Evolutionary conservation across 2,329 filamentous ascomycete species (phyloP).

Genomic region (Colletotrichum sp.): DNA sequence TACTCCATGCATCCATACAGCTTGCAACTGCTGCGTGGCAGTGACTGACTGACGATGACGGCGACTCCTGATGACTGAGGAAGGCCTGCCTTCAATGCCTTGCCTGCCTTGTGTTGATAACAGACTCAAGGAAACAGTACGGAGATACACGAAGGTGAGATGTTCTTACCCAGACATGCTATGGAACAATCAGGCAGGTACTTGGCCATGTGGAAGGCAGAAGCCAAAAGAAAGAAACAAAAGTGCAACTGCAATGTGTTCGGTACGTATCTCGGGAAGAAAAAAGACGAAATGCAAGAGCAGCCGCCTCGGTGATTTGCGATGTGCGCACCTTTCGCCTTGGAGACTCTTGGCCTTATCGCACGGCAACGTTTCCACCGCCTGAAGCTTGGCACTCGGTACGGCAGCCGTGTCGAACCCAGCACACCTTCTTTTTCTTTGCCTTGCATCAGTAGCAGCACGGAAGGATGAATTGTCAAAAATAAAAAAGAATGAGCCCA

Average conservation of each 20-base stretch:
- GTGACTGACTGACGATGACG: not conserved
- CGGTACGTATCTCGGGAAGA: not conserved
- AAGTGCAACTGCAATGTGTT: not conserved
- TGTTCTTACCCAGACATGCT: not conserved
- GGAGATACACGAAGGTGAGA: not conserved
- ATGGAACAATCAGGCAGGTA: not conserved
- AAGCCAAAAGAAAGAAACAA: not conserved
- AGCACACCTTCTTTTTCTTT: not conserved
- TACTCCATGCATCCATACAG: not conserved
- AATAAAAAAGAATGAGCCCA: not conserved
- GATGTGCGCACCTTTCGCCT: not conserved
- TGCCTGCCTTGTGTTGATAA: not conserved
- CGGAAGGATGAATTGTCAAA: not conserved
- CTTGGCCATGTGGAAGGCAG: not conserved
- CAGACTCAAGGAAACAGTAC: not conserved
- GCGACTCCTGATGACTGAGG: not conserved
- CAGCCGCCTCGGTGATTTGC: not conserved
- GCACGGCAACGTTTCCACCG: constrained; percentile 7
- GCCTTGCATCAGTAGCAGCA: not conserved
- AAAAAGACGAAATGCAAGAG: not conserved
- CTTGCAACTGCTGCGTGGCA: not conserved
- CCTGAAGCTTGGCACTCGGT: constrained; percentile 1
- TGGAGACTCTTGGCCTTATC: constrained; percentile 1
- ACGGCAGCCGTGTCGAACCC: not conserved
- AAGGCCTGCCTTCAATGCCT: not conserved